Base-by-base conservation (phyloP, 331 rosid genomes). In the Telfairia occidentalis region DNA sequence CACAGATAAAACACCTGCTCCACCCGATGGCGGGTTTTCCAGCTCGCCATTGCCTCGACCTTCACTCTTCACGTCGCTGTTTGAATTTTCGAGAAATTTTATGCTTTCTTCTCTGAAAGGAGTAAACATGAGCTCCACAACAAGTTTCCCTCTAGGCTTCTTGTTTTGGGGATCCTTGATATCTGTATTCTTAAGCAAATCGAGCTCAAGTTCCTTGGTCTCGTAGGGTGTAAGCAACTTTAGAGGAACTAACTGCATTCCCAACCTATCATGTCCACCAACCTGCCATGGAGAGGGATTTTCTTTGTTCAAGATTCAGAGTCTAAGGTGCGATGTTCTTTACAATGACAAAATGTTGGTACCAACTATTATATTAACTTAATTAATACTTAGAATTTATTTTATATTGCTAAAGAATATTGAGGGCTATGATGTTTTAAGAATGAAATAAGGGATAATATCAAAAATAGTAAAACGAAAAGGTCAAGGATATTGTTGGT, bases 1-100 rank as follows among this genome's bases (percentile, higher is more conserved):
- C 40, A 95, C 85, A 10, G 90, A 88, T 61, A 95, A 92, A 71
- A 95, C 85, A 71, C 99, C 99, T 16, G 93, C 96, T 71, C 96
- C 89, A 21, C 70, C 80, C 71, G 66, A 79, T 84, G 46, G 83
- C 90, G 1, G 89, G 81, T 77, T 74, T 37, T 38, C 23, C 9
- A 61, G 0, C 54, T 43, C 37, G 5, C 79, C 85, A 24, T 11
- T 29, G 40, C 26, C 48, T 74, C 81, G 83, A 64, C 89, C 88
- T 58, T 87, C 91, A 34, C 76, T 78, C 77, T 81, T 83, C 57
- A 26, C 61, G 79, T 59, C 79, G 30, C 77, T 60, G 54, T 59
- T 84, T 23, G 79, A 76, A 40, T 76, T 8, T 69, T 80, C 86
- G 42, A 78, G 79, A 65, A 48, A 85, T 77, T 85, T 90, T 69